These are phyloP conservation scores for Hsuehochloa calcarea DNA, from an alignment of 176 grass and related monocot genomes.

Conservation along the genomic window DNA sequence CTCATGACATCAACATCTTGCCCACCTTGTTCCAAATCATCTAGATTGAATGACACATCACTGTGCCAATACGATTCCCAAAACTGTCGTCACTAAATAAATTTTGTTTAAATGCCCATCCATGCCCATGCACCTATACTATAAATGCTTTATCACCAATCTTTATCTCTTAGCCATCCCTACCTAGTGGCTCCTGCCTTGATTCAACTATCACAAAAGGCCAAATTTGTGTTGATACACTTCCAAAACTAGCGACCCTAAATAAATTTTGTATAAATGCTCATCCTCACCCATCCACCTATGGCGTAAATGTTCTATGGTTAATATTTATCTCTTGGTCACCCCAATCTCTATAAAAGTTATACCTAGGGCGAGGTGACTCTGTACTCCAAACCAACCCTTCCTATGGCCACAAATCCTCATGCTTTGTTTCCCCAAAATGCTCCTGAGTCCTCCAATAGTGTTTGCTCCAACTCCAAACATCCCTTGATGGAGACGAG, in stretches of 20 bases:
- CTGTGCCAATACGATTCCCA: not conserved
- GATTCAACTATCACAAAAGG: not conserved
- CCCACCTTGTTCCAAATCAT: not conserved
- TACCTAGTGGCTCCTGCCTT: too few species aligned
- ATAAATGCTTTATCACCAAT: too few species aligned
- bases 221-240: not conserved
- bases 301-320: not conserved
- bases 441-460: too few species aligned
- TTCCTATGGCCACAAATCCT: not conserved
- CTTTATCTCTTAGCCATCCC: too few species aligned
- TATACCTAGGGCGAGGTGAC: not conserved
- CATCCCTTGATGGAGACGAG: not conserved
- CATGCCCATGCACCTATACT: not conserved
- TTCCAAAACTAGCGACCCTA: not conserved
- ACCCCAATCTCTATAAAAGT: not conserved
- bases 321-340: not conserved
- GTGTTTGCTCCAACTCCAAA: not conserved
- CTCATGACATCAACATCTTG: not conserved
- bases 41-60: not conserved
- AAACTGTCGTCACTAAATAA: not conserved
- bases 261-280: not conserved
- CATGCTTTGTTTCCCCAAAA: not conserved
- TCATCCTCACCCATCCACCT: not conserved
- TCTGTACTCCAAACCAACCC: not conserved
- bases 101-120: not conserved